Conservation (phyloP, 331 rosid genomes). For the Spiraea crenata region DNA sequence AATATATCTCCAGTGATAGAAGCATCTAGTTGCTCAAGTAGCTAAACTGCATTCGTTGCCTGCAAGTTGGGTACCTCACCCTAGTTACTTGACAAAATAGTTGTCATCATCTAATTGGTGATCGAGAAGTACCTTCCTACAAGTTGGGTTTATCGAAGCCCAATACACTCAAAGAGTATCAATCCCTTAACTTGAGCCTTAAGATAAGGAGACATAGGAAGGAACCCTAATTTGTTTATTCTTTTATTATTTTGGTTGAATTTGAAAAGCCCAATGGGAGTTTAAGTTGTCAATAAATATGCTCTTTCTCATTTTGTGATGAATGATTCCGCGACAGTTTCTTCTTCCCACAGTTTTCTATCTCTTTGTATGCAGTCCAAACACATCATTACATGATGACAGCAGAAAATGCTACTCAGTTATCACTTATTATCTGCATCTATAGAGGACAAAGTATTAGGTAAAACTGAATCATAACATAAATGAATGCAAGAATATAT, state of each 20-base stretch:
- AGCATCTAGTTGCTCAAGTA: no score
- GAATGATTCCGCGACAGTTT: constrained; percentile 4
- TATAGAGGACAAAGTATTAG: not conserved
- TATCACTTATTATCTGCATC: no score
- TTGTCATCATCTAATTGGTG: no score
- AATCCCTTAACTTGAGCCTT: no score
- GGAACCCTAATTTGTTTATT: not conserved
- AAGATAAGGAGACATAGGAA: no score
- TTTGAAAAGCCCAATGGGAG: not conserved
- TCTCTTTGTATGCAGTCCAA: not conserved
- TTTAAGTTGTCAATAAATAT: constrained; percentile 9
- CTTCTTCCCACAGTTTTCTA: not conserved
- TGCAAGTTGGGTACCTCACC: no score
- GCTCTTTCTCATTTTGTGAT: not conserved
- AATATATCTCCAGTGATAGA: no score
- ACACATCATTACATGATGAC: not conserved
- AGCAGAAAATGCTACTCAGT: not conserved
- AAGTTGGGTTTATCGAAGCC: not conserved
- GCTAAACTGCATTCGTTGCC: no score
- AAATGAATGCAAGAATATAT: not conserved
- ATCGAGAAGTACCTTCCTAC: no score
- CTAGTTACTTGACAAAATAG: no score
- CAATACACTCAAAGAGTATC: no score
- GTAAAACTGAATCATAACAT: not conserved
- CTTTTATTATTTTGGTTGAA: not conserved